phyloP scores from a whole-genome alignment of 164 flowering plant genomes.

The Piper betle region DNA sequence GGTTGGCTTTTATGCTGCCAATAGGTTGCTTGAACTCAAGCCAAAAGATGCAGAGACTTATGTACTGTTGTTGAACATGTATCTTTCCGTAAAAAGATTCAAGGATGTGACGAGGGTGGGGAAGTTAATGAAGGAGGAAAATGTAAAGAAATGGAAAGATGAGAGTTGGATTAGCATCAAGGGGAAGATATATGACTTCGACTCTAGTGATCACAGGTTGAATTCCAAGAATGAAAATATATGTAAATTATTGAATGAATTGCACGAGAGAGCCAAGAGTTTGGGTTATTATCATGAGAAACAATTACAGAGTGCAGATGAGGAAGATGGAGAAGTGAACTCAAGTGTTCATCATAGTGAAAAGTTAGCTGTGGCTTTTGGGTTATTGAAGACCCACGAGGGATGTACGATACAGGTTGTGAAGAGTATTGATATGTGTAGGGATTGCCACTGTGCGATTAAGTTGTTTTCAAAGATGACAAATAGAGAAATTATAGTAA shows the following conservation, averaged over 20 bases:
- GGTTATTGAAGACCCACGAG: constrained; percentile 35
- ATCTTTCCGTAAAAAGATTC: constrained; percentile 52
- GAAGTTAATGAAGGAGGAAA: constrained; percentile 52
- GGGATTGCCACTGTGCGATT: constrained; percentile 58
- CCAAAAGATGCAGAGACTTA: constrained; percentile 60
- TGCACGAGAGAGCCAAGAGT: constrained; percentile 35
- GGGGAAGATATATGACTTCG: constrained; percentile 50
- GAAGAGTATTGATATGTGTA: constrained; percentile 56
- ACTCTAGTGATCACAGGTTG: constrained; percentile 19
- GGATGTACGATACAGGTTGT: constrained; percentile 36
- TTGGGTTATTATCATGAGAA: constrained; percentile 30
- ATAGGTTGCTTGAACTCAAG: constrained; percentile 48
- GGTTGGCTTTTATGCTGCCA: constrained; percentile 63
- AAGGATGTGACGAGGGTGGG: constrained; percentile 57
- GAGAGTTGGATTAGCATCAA: constrained; percentile 76
- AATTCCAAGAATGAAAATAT: constrained; percentile 22
- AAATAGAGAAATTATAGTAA: constrained; percentile 42
- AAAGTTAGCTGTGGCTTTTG: constrained; percentile 65
- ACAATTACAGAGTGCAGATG: constrained; percentile 25
- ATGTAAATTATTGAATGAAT: constrained; percentile 23
- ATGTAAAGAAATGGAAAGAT: constrained; percentile 29
- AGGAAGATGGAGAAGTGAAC: constrained; percentile 20
- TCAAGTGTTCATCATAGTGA: constrained; percentile 52
- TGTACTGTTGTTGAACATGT: constrained; percentile 47
- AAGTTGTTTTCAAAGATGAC: constrained; percentile 39